A percentile compares a stretch with the other conserved stretches of the same genome.
These are phyloP conservation scores for Dichomitus squalens DNA, from an alignment of 1,284 basidiomycete genomes.

Conservation along the genomic window DNA sequence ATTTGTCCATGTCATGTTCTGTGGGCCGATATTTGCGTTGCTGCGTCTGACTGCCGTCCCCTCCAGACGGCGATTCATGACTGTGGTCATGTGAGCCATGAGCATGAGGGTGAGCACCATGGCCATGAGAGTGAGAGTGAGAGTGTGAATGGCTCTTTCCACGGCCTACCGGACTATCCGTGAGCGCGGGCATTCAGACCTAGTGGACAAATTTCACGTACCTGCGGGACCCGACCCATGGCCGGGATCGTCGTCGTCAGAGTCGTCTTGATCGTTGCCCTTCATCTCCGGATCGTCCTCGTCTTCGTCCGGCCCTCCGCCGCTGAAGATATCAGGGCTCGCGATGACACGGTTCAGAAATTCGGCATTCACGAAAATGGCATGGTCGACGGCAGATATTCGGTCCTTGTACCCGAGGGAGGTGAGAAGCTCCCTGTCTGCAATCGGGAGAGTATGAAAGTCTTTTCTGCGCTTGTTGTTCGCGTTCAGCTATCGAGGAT, in stretches of 20 bases:
- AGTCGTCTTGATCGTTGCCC: background rate
- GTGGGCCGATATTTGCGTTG: constrained; percentile 49
- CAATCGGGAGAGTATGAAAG: constrained; percentile 58
- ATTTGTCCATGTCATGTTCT: constrained; percentile 83
- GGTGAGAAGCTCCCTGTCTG: constrained; percentile 64
- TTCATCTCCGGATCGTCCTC: constrained; percentile 18
- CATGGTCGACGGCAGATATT: constrained; percentile 65
- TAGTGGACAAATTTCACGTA: background rate
- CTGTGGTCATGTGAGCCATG: constrained; percentile 24
- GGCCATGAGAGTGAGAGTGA: background rate
- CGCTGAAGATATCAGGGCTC: constrained; percentile 75
- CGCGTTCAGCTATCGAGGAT: constrained; percentile 55
- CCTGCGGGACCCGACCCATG: background rate
- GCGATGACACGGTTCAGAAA: constrained; percentile 69
- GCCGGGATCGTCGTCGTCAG: background rate
- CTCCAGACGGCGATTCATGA: constrained; percentile 33
- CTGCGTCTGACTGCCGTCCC: background rate
- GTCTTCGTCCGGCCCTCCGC: constrained; percentile 41
- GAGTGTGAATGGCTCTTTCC: background rate
- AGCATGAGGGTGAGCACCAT: constrained; percentile 4
- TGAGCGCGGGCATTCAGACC: too few relatives aligned
- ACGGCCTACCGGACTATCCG: too few relatives aligned
- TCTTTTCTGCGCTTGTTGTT: constrained; percentile 80
- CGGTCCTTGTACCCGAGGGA: constrained; percentile 67
- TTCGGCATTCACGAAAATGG: constrained; percentile 69